phyloP scores from a whole-genome alignment of 306 rosid genomes.

The Cyamopsis tetragonoloba region DNA sequence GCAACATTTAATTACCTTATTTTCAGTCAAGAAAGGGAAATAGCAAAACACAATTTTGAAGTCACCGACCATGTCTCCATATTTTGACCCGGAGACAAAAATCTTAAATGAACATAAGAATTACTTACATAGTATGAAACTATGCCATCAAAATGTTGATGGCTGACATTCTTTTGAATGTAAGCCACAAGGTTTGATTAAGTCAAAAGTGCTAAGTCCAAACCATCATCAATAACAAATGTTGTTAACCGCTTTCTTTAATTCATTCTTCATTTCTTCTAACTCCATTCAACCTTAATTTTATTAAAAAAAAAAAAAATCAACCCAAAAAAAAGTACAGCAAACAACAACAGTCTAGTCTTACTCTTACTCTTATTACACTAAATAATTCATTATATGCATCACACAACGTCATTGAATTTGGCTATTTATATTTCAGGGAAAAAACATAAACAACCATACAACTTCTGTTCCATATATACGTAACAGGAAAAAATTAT shows the following conservation, averaged over 20 bases:
- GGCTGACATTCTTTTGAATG: slow-evolving; percentile 12
- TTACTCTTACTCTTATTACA: no score
- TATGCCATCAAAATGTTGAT: neutral
- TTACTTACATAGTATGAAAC: neutral
- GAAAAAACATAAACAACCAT: no score
- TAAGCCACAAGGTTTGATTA: neutral
- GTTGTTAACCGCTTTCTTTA: neutral
- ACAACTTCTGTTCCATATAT: no score
- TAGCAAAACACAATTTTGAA: slow-evolving; percentile 3
- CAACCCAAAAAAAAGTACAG: no score
- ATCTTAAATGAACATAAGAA: slow-evolving; percentile 11
- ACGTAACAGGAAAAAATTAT: no score
- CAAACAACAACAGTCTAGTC: no score
- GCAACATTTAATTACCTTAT: neutral
- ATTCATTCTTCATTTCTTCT: no score
- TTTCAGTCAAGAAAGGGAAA: slow-evolving; percentile 25
- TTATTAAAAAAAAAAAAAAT: no score
- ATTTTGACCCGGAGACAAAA: slow-evolving; percentile 19
- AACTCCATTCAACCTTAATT: no score
- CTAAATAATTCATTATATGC: no score
- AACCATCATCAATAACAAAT: neutral
- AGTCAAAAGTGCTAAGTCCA: neutral
- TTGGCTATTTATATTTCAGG: no score
- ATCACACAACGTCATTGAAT: no score
- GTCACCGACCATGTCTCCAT: slow-evolving; percentile 20